Evolutionary conservation across 2,329 filamentous ascomycete species (phyloP).

Genomic region (Graphiopsis chlorocephala): DNA sequence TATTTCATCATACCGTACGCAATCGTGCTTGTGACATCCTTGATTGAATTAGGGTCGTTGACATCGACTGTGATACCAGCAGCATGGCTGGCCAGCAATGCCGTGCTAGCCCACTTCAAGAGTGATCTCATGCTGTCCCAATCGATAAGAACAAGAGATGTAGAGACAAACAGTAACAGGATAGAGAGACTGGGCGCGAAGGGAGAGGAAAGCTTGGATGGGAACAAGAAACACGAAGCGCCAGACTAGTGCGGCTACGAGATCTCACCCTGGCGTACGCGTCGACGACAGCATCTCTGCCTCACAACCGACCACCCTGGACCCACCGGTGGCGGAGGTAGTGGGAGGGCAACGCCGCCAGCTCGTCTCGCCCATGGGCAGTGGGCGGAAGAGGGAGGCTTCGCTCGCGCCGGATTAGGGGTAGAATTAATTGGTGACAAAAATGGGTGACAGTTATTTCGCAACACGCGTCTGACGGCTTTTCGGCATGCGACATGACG

Average conservation of each 20-base stretch:
- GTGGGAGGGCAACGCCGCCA: neutral
- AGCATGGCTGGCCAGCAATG: slow-evolving; percentile 18
- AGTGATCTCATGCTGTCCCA: slow-evolving; percentile 5
- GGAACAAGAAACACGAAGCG: slow-evolving; percentile 14
- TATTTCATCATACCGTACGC: slow-evolving; percentile 53
- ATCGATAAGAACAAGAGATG: slow-evolving; percentile 15
- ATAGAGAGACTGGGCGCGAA: neutral
- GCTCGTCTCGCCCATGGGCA: slow-evolving; percentile 5
- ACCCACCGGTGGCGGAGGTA: slow-evolving; percentile 6
- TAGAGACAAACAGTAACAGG: slow-evolving; percentile 6
- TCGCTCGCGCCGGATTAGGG: neutral
- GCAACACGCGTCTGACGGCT: slow-evolving; percentile 7
- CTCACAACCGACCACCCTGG: slow-evolving; percentile 4
- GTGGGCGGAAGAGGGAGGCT: neutral
- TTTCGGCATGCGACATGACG: neutral
- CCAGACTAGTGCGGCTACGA: slow-evolving; percentile 9
- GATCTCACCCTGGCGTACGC: slow-evolving; percentile 7
- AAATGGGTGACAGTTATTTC: neutral
- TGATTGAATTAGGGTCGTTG: slow-evolving; percentile 38
- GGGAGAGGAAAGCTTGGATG: slow-evolving; percentile 12
- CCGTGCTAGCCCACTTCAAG: slow-evolving; percentile 11
- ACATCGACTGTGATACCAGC: slow-evolving; percentile 10
- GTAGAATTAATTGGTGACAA: neutral
- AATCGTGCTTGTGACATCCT: slow-evolving; percentile 40
- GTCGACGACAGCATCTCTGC: slow-evolving; percentile 12